Percentiles rank a stretch among this genome's conserved stretches.
phyloP scores from a whole-genome alignment of 768 basidiomycete species.

The Phaffia tasmanica region DNA sequence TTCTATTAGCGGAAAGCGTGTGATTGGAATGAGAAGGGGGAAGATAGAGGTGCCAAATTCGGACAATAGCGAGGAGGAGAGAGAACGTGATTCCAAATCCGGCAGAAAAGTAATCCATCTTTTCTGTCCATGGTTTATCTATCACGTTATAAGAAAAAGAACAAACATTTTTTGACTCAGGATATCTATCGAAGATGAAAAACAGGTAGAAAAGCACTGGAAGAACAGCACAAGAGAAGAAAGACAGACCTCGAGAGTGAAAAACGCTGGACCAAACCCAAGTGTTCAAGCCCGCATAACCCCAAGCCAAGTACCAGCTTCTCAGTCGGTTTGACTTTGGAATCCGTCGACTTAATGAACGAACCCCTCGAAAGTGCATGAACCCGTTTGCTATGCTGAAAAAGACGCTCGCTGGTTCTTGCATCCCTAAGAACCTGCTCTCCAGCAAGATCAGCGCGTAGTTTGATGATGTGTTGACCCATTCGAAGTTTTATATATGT shows the following conservation, averaged over 20 bases:
- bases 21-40: conserved; percentile 30
- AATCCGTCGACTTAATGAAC: conserved; percentile 31
- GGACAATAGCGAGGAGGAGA: conserved; percentile 64
- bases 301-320: conserved; percentile 49
- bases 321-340: conserved; percentile 31
- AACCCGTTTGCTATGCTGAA: conserved; percentile 81
- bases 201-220: neutral
- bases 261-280: conserved; percentile 90
- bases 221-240: neutral
- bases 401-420: conserved; percentile 83
- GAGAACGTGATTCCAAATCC: conserved; percentile 70
- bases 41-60: conserved; percentile 61
- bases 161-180: neutral
- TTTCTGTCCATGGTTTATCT: conserved; percentile 78
- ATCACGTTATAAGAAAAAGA: neutral
- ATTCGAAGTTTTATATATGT: neutral
- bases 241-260: conserved; percentile 69
- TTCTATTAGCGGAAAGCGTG: neutral
- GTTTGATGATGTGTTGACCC: neutral
- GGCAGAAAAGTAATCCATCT: conserved; percentile 90
- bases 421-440: conserved; percentile 48
- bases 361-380: conserved; percentile 56
- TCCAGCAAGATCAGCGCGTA: neutral
- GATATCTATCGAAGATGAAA: neutral
- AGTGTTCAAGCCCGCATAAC: conserved; percentile 64